These are phyloP conservation scores for Aspergillus hiratsukae DNA, from an alignment of 2,329 filamentous ascomycete species.

Conservation along the genomic window DNA sequence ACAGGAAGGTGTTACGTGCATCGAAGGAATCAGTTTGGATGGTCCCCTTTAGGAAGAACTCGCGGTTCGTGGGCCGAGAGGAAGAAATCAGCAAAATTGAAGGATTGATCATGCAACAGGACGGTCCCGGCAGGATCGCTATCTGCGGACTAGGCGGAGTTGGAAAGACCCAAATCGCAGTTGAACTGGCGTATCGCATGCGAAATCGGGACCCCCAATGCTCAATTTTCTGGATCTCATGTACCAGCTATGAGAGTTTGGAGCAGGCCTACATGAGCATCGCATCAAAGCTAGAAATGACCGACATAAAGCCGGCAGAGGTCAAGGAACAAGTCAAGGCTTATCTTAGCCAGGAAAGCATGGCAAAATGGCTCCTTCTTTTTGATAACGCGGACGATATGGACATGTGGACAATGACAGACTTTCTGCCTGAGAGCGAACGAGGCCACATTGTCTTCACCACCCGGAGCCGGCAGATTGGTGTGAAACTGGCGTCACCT, in stretches of 20 bases:
- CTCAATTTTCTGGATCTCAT: constrained; percentile 27
- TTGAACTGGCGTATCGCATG: constrained; percentile 20
- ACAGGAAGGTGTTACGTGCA: too few species aligned
- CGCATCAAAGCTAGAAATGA: constrained; percentile 1
- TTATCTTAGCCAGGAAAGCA: constrained; percentile 8
- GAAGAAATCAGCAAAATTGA: not conserved
- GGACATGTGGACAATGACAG: constrained; percentile 11
- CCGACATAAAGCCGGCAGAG: constrained; percentile 1
- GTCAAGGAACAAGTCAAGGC: constrained; percentile 4
- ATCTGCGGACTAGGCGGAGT: constrained; percentile 11
- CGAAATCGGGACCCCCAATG: constrained; percentile 8
- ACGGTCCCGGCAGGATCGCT: constrained; percentile 1
- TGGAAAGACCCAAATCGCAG: constrained; percentile 23
- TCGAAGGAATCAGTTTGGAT: constrained; percentile 5
- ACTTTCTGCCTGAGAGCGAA: constrained; percentile 15
- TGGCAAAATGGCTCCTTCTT: constrained; percentile 20
- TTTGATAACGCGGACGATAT: constrained; percentile 22
- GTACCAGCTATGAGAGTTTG: constrained; percentile 15
- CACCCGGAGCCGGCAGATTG: constrained; percentile 16
- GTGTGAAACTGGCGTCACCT: constrained; percentile 12
- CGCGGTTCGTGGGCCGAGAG: not conserved
- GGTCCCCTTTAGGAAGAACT: constrained; percentile 14
- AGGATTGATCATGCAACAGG: not conserved
- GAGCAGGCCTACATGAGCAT: constrained; percentile 14
- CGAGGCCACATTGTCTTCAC: constrained; percentile 26